Percentiles rank a stretch among this genome's conserved stretches.
Conservation (phyloP, 139 green algal species). For the Chlorella sp. region DNA sequence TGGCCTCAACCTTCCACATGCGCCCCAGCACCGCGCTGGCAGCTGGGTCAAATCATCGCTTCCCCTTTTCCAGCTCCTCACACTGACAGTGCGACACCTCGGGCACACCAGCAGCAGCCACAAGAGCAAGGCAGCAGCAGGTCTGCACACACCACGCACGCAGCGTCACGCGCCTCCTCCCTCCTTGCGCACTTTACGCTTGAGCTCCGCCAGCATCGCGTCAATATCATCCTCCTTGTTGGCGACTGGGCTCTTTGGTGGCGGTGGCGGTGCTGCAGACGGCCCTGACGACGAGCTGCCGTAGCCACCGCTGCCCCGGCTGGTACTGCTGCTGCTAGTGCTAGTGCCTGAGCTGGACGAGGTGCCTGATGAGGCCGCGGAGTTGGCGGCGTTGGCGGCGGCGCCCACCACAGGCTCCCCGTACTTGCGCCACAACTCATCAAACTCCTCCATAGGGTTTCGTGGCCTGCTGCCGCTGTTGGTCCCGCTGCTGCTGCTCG, state of each 20-base stretch:
- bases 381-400: not conserved
- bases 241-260: not conserved
- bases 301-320: not conserved
- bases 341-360: not conserved
- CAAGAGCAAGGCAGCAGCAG: no score
- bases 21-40: no score
- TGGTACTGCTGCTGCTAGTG: constrained; percentile 1
- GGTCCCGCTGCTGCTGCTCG: not conserved
- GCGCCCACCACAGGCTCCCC: not conserved
- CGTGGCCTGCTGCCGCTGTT: not conserved
- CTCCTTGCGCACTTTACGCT: not conserved
- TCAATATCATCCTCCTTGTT: constrained; percentile 7
- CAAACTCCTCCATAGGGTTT: constrained; percentile 9
- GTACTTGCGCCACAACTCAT: constrained; percentile 1
- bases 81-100: no score
- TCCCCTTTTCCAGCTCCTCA: no score
- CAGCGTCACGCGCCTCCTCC: no score
- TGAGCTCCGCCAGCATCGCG: constrained; percentile 5
- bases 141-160: no score
- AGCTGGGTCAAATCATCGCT: no score
- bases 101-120: no score
- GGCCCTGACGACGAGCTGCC: no score
- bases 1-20: no score
- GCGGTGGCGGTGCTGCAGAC: not conserved
- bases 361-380: not conserved